Evolutionary conservation across 768 basidiomycete genomes (phyloP).

Genomic region (Tubosaeta brunneosetosa): DNA sequence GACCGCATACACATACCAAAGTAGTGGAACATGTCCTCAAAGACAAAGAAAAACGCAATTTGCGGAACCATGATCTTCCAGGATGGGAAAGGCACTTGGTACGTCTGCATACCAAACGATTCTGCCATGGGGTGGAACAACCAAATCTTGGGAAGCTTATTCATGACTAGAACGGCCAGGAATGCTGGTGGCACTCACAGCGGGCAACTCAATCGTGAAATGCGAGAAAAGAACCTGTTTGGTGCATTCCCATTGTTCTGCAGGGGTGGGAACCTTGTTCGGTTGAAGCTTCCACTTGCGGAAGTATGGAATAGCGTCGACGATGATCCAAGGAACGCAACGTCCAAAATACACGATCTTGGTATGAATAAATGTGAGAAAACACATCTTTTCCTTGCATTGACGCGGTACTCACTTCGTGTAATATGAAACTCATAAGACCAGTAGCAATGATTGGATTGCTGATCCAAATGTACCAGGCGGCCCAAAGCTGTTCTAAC

Average conservation of each 20-base stretch:
- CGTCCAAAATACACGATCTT: slow-evolving; percentile 97
- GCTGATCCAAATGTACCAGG: slow-evolving; percentile 82
- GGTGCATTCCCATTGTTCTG: slow-evolving; percentile 94
- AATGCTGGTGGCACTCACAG: slow-evolving; percentile 43
- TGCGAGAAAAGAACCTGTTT: slow-evolving; percentile 92
- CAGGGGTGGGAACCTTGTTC: slow-evolving; percentile 68
- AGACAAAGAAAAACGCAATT: slow-evolving; percentile 85
- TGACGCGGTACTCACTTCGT: slow-evolving; percentile 63
- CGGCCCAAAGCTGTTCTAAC: slow-evolving; percentile 77
- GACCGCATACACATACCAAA: slow-evolving; percentile 45
- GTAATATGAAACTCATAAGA: slow-evolving; percentile 85
- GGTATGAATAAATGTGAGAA: background rate
- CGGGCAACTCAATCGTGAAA: slow-evolving; percentile 91
- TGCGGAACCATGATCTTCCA: slow-evolving; percentile 68
- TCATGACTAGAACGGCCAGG: background rate
- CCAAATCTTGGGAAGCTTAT: slow-evolving; percentile 58
- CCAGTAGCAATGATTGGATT: slow-evolving; percentile 93
- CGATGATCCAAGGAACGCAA: slow-evolving; percentile 90
- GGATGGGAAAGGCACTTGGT: slow-evolving; percentile 88
- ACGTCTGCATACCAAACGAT: slow-evolving; percentile 82
- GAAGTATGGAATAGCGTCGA: slow-evolving; percentile 94
- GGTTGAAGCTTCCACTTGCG: slow-evolving; percentile 91
- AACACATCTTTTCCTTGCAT: background rate
- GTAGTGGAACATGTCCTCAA: slow-evolving; percentile 96
- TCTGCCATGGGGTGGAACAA: slow-evolving; percentile 90